These are phyloP conservation scores for Solanum rostratum DNA, from an alignment of 257 asterid genomes.

Conservation along the genomic window DNA sequence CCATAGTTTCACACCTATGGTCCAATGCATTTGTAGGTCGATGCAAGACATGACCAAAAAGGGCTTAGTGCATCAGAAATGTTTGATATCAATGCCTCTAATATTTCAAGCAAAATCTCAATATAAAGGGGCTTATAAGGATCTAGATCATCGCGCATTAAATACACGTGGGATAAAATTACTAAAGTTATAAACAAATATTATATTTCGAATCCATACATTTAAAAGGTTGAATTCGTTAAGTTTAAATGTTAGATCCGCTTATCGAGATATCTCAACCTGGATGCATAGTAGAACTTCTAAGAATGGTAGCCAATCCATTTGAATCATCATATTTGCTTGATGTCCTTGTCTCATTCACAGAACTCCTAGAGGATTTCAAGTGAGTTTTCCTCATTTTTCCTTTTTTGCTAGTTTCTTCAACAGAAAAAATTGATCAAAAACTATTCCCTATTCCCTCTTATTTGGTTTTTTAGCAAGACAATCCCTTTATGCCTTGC, in stretches of 20 bases:
- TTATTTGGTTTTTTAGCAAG: background rate
- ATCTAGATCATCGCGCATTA: background rate
- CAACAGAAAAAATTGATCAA: conserved; percentile 46
- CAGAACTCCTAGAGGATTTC: conserved; percentile 47
- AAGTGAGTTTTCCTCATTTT: conserved; percentile 41
- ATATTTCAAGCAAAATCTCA: background rate
- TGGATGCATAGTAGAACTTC: conserved; percentile 55
- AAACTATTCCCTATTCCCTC: conserved; percentile 16
- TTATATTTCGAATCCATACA: background rate
- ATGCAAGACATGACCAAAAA: background rate
- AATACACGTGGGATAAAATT: background rate
- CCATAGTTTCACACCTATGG: background rate
- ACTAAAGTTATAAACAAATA: background rate
- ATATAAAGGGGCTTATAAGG: background rate
- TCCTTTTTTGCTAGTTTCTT: conserved; percentile 13
- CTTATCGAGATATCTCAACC: conserved; percentile 21
- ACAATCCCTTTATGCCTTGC: background rate
- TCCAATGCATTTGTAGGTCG: background rate
- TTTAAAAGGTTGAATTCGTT: background rate
- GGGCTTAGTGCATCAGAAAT: background rate
- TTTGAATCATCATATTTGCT: conserved; percentile 29
- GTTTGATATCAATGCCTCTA: background rate
- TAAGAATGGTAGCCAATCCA: conserved; percentile 25
- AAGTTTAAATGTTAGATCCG: background rate
- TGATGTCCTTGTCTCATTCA: conserved; percentile 20